phyloP scores from a whole-genome alignment of 768 basidiomycete genomes.

The Psilocybe sp. region DNA sequence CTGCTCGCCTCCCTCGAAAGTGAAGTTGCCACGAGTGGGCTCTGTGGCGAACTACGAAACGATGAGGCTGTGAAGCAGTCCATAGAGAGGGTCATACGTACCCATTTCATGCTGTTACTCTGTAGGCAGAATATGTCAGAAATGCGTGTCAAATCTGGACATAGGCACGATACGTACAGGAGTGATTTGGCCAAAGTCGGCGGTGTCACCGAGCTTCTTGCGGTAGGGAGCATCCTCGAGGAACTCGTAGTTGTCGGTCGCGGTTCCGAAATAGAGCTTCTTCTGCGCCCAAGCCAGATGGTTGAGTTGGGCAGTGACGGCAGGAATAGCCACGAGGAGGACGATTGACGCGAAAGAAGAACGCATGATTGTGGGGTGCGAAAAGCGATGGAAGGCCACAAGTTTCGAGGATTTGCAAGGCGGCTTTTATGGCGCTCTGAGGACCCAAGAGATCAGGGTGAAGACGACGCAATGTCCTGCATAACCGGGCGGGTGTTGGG shows the following conservation, averaged over 20 bases:
- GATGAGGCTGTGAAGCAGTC: not conserved
- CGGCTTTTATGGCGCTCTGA: not conserved
- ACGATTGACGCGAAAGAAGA: constrained; percentile 1
- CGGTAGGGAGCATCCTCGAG: constrained; percentile 35
- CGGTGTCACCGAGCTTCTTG: constrained; percentile 33
- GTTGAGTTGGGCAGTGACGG: constrained; percentile 12
- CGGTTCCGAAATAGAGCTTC: constrained; percentile 47
- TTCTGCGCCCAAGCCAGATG: constrained; percentile 34
- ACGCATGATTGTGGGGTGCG: constrained; percentile 3
- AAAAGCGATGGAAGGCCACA: not conserved
- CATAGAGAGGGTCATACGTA: constrained; percentile 11
- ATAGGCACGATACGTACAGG: constrained; percentile 24
- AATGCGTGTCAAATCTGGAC: not conserved
- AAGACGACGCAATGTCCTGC: no score
- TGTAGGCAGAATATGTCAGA: constrained; percentile 4
- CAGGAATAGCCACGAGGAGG: constrained; percentile 6
- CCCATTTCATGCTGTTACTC: constrained; percentile 59
- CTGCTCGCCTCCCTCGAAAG: constrained; percentile 43
- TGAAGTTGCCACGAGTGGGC: constrained; percentile 46
- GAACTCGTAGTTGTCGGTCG: constrained; percentile 46
- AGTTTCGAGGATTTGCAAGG: constrained; percentile 1
- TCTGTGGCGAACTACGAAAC: constrained; percentile 47
- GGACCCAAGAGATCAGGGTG: no score
- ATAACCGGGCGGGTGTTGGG: no score
- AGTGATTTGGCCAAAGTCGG: constrained; percentile 44